Evolutionary conservation across 2,329 filamentous ascomycete genomes (phyloP).

Genomic region (Hypoxylon rubiginosum): DNA sequence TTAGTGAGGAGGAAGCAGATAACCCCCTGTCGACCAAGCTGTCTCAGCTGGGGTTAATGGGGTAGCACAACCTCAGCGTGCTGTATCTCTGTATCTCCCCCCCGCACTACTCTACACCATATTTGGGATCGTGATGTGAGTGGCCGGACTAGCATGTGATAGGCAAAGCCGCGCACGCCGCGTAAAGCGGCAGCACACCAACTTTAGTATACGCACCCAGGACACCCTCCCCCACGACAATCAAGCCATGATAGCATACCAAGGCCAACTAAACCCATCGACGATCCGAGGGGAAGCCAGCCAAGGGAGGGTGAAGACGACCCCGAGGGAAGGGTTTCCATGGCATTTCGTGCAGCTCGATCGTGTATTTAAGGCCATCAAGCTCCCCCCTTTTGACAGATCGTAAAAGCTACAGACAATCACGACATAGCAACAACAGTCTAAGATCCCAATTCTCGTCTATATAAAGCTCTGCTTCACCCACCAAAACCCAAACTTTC

Average conservation of each 20-base stretch:
- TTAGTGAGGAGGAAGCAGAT: conserved; percentile 30
- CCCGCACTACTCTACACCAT: conserved; percentile 35
- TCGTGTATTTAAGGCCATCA: conserved; percentile 42
- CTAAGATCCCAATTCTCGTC: conserved; percentile 10
- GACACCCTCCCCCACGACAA: conserved; percentile 20
- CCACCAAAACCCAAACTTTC: conserved; percentile 2
- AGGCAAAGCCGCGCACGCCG: conserved; percentile 26
- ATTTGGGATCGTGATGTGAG: conserved; percentile 27
- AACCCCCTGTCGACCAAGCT: conserved; percentile 22
- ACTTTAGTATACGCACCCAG: not conserved
- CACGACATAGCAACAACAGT: conserved; percentile 14
- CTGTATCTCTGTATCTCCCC: conserved; percentile 26
- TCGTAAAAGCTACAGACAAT: conserved; percentile 19
- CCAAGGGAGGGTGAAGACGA: conserved; percentile 26
- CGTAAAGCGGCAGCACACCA: conserved; percentile 37
- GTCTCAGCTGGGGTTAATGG: conserved; percentile 24
- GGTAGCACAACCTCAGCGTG: conserved; percentile 31
- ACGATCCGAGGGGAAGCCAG: not conserved
- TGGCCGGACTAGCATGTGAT: conserved; percentile 39
- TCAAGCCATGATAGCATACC: conserved; percentile 14
- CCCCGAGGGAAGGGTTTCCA: conserved; percentile 15
- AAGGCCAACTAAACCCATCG: conserved; percentile 1
- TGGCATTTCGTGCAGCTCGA: conserved; percentile 27
- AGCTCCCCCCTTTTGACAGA: conserved; percentile 40
- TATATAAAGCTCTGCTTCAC: conserved; percentile 34